Evolutionary conservation across 495 filamentous ascomycete species (phyloP), one percentile per base, ranked within the genome.

Genomic region (Oleoguttula mirabilis): DNA sequence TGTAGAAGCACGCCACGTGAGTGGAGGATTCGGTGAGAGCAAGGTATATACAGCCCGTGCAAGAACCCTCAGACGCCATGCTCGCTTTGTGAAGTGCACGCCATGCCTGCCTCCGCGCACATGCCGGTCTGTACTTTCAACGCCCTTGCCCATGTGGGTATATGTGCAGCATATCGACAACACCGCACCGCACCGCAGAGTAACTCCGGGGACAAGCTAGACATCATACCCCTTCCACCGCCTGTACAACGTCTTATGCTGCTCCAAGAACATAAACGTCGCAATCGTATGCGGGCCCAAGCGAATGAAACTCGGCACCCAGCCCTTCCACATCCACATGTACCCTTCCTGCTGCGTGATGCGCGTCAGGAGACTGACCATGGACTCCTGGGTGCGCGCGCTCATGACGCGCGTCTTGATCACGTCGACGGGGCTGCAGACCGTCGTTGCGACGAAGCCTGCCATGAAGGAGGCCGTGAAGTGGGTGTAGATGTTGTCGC

Each of bases 341-440:
- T 84, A 59, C 21, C 88, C 88, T 59, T 98, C 88, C 39, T 75
- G 71, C 49, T 69, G 74, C 47, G 76, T 79, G 21, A 88, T 82
- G 28, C 85, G 78, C 31, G 44, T 44, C 20, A 66, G 33, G 11
- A 65, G 41, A 8, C 17, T 27, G 1, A 52, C 19, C 11, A 67
- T 11, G 7, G 54, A 31, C 70, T 76, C 41, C 65, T 68, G 45
- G 56, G 63, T 53, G 21, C 70, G 69, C 2, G 83, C 74, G 36
- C 72, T 81, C 90, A 98, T 98, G 23, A 96, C 75, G 2, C 90
- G 68, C 21, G 88, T 96, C 73, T 98, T 98, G 66, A 98, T 84
- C 7, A 98, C 90, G 57, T 98, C 90, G 8, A 95, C 85, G 0
- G 90, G 90, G 27, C 81, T 88, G 62, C 88, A 95, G 20, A 94